Conservation (phyloP, 139 green algal species). For the Volvox africanus region DNA sequence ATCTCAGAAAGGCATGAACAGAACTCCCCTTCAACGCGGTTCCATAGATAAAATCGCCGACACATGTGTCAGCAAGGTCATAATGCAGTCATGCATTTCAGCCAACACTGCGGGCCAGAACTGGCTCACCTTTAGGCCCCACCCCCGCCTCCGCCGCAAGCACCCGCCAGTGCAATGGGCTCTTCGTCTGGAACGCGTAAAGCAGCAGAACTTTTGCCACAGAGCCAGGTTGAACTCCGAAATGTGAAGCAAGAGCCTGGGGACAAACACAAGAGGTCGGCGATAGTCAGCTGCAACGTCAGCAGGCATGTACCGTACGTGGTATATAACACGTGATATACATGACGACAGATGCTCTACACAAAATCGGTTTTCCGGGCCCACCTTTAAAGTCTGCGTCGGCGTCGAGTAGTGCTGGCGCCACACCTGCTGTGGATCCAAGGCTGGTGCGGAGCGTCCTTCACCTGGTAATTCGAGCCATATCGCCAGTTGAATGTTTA, state of each 20-base stretch:
- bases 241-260: background rate
- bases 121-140: background rate
- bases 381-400: background rate
- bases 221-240: background rate
- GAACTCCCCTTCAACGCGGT: no score
- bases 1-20: no score
- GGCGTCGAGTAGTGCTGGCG: background rate
- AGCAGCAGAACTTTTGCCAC: background rate
- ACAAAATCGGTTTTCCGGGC: background rate
- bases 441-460: background rate
- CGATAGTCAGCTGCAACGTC: no score
- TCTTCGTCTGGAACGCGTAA: background rate
- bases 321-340: no score
- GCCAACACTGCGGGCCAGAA: no score
- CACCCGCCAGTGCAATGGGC: conserved; percentile 11
- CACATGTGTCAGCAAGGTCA: background rate
- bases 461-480: no score
- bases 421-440: conserved; percentile 2
- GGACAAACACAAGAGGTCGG: no score
- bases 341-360: no score
- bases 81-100: background rate
- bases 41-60: no score
- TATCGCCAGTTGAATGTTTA: no score
- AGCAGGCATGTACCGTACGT: no score
- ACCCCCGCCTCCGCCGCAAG: conserved; percentile 31